Conservation (phyloP, 257 asterid species). For the Salvia splendens region DNA sequence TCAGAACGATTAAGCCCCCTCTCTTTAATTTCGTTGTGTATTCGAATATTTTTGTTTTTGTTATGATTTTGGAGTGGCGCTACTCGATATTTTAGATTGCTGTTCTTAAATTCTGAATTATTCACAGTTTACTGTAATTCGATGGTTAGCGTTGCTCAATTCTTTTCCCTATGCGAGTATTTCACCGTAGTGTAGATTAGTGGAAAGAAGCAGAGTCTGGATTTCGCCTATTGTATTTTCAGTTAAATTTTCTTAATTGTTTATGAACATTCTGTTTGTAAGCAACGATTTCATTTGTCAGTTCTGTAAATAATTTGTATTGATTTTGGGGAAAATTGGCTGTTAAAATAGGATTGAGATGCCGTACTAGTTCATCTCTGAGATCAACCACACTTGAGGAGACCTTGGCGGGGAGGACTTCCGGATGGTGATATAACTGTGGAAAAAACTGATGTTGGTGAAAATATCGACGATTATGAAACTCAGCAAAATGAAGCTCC, state of each 20-base stretch:
- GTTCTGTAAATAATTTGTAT: background rate
- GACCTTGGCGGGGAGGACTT: constrained; percentile 30
- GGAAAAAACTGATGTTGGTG: constrained; percentile 26
- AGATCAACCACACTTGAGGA: constrained; percentile 38
- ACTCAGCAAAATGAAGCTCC: constrained; percentile 33
- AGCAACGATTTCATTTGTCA: background rate
- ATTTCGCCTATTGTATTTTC: background rate
- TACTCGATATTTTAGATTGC: background rate
- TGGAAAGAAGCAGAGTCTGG: background rate
- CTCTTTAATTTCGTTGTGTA: background rate
- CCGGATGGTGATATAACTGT: constrained; percentile 10
- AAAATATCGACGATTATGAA: constrained; percentile 26
- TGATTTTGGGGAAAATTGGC: constrained; percentile 12
- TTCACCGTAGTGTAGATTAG: background rate
- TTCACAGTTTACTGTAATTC: background rate
- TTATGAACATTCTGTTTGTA: constrained; percentile 3
- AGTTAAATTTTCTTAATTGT: background rate
- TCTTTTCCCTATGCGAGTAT: background rate
- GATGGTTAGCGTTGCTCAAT: background rate
- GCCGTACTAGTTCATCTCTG: constrained; percentile 30
- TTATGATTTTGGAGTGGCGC: background rate
- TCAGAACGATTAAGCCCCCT: constrained; percentile 1
- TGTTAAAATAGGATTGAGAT: constrained; percentile 33
- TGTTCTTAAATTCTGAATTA: background rate
- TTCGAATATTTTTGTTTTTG: background rate